These are phyloP conservation scores for Pseudogymnoascus verrucosus DNA, from an alignment of 2,329 filamentous ascomycete species.

Conservation along the genomic window DNA sequence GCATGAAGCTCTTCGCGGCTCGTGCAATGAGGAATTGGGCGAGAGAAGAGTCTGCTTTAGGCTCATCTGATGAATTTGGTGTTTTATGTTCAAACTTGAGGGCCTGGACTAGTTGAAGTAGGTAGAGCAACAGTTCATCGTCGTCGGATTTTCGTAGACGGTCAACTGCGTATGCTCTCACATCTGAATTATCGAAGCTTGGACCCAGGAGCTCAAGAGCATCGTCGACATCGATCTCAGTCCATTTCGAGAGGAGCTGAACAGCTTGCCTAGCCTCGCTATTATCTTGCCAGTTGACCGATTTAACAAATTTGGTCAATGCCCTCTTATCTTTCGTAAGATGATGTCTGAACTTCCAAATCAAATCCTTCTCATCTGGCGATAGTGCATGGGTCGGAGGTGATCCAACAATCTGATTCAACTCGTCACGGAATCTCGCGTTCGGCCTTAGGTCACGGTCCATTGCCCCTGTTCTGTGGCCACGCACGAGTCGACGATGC, in stretches of 20 bases:
- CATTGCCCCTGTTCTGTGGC: slow-evolving; percentile 80
- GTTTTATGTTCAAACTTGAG: slow-evolving; percentile 84
- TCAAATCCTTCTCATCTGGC: slow-evolving; percentile 86
- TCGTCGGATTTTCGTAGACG: slow-evolving; percentile 87
- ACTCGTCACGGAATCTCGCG: slow-evolving; percentile 86
- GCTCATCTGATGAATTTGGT: slow-evolving; percentile 51
- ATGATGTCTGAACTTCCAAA: slow-evolving; percentile 97
- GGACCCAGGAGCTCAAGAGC: slow-evolving; percentile 89
- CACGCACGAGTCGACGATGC: slow-evolving; percentile 83
- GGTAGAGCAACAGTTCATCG: slow-evolving; percentile 80
- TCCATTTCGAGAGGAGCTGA: slow-evolving; percentile 86
- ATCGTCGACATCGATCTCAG: slow-evolving; percentile 93
- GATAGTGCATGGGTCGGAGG: slow-evolving; percentile 83
- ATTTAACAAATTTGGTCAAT: slow-evolving; percentile 95
- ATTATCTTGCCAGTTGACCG: slow-evolving; percentile 84
- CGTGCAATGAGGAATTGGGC: slow-evolving; percentile 83
- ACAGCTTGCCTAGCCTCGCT: slow-evolving; percentile 83
- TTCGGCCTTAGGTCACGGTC: slow-evolving; percentile 96
- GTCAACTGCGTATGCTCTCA: slow-evolving; percentile 89
- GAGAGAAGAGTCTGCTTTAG: slow-evolving; percentile 69
- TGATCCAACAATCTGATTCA: slow-evolving; percentile 86
- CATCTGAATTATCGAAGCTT: slow-evolving; percentile 78
- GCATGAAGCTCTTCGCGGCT: slow-evolving; percentile 77
- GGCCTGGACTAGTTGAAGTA: slow-evolving; percentile 90
- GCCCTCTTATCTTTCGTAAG: slow-evolving; percentile 85